Evolutionary conservation across 148 eudicot genomes (phyloP), one percentile per base, ranked within the genome.

Genomic region (Chenopodium formosanum): DNA sequence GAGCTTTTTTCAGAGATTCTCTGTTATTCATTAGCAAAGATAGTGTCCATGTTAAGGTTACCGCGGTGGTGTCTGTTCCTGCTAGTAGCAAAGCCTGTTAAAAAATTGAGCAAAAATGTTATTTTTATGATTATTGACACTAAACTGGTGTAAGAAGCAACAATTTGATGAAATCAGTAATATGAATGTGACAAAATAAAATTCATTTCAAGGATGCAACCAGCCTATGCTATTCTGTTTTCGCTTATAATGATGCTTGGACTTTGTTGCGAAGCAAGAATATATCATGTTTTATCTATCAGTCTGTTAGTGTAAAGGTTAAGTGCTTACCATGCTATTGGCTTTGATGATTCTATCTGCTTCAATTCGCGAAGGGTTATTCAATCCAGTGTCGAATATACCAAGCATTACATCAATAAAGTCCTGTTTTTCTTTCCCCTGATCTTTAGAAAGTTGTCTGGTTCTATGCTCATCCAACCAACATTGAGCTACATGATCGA

Each of bases 331-430:
- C 82, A 74, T 63, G 50, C 86, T 84, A 4, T 82, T 81, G 7
- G 89, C 84, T 60, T 84, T 86, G 37, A 78, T 82, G 77, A 80
- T 29, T n/a, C 66, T 76, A 66, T 87, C 84, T 17, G 64, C 48
- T 20, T 78, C 76, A 68, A 29, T 74, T 9, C 23, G 32, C 2
- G 46, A 47, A 50, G 65, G 4, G 3, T 29, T 71, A 7, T 73
- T 70, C 63, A 23, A 16, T 66, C 0, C 29, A 50, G 53, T 31
- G 48, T 83, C 76, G 25, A 53, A 81, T 17, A 68, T 73, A 2
- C 37, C 81, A 7, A 87, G 83, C 89, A 87, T 47, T 8, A 78
- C 80, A 58, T 82, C 85, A 73, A 87, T 85, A 32, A 87, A 84
- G 70, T 84, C 86, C 44, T 84, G 53, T 13, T 50, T 73, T 46